phyloP scores from a whole-genome alignment of 352 stramenopile genomes.

The Peronospora destructor region DNA sequence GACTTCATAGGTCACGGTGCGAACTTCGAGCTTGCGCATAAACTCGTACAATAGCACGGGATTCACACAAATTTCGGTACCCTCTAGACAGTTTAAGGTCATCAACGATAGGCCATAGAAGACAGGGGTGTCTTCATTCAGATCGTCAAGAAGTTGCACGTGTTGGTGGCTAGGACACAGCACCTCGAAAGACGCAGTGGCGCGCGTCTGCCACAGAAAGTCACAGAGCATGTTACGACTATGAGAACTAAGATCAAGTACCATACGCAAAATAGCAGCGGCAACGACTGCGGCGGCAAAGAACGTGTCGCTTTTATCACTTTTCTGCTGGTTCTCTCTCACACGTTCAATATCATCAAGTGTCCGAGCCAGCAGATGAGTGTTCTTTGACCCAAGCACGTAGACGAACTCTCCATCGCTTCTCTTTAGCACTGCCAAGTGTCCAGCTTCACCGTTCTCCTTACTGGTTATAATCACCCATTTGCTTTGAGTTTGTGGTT shows the following conservation, averaged over 20 bases:
- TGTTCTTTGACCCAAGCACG: slow-evolving; percentile 78
- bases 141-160: slow-evolving; percentile 64
- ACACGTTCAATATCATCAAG: slow-evolving; percentile 43
- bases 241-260: slow-evolving; percentile 27
- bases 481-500: slow-evolving; percentile 36
- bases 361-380: slow-evolving; percentile 49
- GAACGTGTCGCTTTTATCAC: slow-evolving; percentile 38
- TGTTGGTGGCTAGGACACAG: slow-evolving; percentile 68
- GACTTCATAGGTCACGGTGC: slow-evolving; percentile 53
- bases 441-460: slow-evolving; percentile 71
- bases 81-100: slow-evolving; percentile 24
- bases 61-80: slow-evolving; percentile 70
- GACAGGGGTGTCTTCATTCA: slow-evolving; percentile 64
- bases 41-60: slow-evolving; percentile 60
- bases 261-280: slow-evolving; percentile 31
- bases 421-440: slow-evolving; percentile 67
- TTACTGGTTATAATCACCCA: slow-evolving; percentile 71
- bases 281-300: slow-evolving; percentile 46
- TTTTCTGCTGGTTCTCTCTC: slow-evolving; percentile 13
- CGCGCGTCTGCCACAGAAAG: slow-evolving; percentile 69
- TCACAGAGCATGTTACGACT: slow-evolving; percentile 54
- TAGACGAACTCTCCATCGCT: slow-evolving; percentile 59
- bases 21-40: slow-evolving; percentile 43
- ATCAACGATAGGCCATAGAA: slow-evolving; percentile 71
- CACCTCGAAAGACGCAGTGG: slow-evolving; percentile 76